Base-by-base conservation (phyloP, 2,329 filamentous ascomycete genomes). In the Fusarium ramigenum region DNA sequence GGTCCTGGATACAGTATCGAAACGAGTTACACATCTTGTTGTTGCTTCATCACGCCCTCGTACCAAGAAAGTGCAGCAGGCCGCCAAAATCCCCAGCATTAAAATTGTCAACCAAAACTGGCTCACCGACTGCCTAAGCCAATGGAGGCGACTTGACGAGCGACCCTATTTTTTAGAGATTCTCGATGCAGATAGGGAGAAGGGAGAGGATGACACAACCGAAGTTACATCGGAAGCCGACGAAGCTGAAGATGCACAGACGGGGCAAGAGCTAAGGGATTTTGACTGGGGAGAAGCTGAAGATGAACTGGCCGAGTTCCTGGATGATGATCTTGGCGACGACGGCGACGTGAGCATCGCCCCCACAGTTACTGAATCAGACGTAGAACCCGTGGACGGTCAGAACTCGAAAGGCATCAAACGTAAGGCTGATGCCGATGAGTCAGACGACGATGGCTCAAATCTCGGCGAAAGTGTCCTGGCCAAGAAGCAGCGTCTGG, bases 21-120 rank as follows among this genome's bases (percentile, higher is more conserved):
- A 86, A 37, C 88, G 88, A 61, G 88, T 93, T 19, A 95, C 93
- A 0, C 93, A 95, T 80, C 87, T 95, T 9, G 92, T 95, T 5
- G 91, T 93, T 14, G 92, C 90, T 58, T 90, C 89, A 23, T 87
- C 89, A 21, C 87, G 92, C 30, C 93, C 93, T 37, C 91, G 95
- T 28, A 98, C 96, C 0, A 92, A 94, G 60, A 99, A 99, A 83
- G 94, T 98, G 47, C 92, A 93, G 53, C 92, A 95, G 81, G 96
- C 96, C 0, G 92, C 93, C 19, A 90, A 91, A 72, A 93, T 94
- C 62, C 87, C 92, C 0, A 90, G 90, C 58, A 93, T 98, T 82
- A 95, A 95, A 80, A 97, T 99, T 66, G 96, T 99, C 53, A 95
- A 92, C 75, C 93, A 95, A 60, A 91, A 94, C 77, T 99, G 96